Percentiles rank a stretch among this genome's conserved stretches.
Evolutionary conservation across 148 eudicot species (phyloP).

Genomic region (Suaeda aralocaspica): DNA sequence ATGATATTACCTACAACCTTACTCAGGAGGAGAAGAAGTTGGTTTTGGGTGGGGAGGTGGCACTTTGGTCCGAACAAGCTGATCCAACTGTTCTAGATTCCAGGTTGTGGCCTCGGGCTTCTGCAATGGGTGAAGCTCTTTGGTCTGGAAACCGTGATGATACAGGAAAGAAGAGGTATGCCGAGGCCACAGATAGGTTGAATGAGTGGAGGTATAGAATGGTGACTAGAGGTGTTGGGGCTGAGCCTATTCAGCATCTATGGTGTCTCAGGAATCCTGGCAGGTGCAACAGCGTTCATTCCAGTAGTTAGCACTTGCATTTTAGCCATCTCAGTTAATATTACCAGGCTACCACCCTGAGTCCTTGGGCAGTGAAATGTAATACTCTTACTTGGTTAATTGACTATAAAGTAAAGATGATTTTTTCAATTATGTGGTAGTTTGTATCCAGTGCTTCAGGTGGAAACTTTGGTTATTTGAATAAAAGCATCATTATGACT

Average conservation of each 20-base stretch:
- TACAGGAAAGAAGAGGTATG: slow-evolving; percentile 58
- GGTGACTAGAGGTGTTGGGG: slow-evolving; percentile 72
- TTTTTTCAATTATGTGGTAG: neutral
- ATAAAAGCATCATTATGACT: neutral
- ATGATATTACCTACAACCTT: slow-evolving; percentile 68
- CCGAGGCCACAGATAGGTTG: slow-evolving; percentile 77
- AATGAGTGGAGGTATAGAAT: slow-evolving; percentile 79
- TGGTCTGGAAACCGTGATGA: slow-evolving; percentile 83
- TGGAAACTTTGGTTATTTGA: neutral
- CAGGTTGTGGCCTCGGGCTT: slow-evolving; percentile 75
- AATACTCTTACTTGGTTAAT: neutral
- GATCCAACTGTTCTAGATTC: slow-evolving; percentile 71
- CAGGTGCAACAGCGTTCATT: slow-evolving; percentile 68
- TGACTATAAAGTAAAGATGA: neutral
- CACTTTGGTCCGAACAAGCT: slow-evolving; percentile 93
- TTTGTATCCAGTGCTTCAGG: neutral
- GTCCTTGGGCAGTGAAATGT: neutral
- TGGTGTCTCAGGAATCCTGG: slow-evolving; percentile 91
- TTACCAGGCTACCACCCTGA: neutral
- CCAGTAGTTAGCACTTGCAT: slow-evolving; percentile 12
- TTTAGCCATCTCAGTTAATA: neutral
- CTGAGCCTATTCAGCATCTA: slow-evolving; percentile 91
- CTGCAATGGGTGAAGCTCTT: slow-evolving; percentile 71
- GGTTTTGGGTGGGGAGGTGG: slow-evolving; percentile 91
- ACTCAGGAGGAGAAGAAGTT: slow-evolving; percentile 47